Evolutionary conservation across 805 yeast genomes (phyloP), one percentile per base, ranked within the genome.

Genomic region (Martiniozyma abietophila): DNA sequence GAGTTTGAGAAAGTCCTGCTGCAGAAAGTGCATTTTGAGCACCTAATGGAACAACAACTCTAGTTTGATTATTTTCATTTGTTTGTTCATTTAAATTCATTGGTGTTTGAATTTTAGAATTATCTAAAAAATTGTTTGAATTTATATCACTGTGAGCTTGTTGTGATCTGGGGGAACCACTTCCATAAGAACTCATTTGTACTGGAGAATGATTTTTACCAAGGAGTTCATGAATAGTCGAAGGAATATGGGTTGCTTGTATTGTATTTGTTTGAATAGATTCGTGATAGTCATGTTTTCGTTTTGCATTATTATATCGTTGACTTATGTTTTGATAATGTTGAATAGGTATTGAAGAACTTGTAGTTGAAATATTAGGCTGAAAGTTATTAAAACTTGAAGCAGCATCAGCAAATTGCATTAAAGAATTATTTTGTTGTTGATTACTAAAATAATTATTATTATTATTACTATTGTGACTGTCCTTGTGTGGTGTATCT

Each of bases 21-120:
- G 73, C 69, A 6, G 67, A 67, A 29, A 81, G 53, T 1, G 85
- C 70, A 15, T 64, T 56, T 42, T 73, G 70, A 2, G 88, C 89
- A 8, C 85, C 84, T 5, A 74, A 74, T 2, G 92, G 92, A 4
- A 81, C 83, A 0, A 71, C 69, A 11, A 76, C 73, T 43, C 70
- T 26, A n/a, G 23, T 14, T n/a, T 30, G 18, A 29, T 22, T 32
- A 16, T 11, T 39, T 2, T 34, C 31, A 22, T 18, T 33, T 5
- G 22, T 28, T 18, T 8, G n/a, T 11, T 16, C 5, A 12, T 25
- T 25, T n/a, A 18, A n/a, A 25, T 25, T 25, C 6, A 4, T 25
- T 14, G 18, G 16, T n/a, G n/a, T 11, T 10, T 10, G 8, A 10
- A 8, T 23, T 8, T 10, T 23, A 5, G 8, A 25, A n/a, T 25